Percentiles rank a stretch among this genome's conserved stretches.
phyloP scores from a whole-genome alignment of 352 stramenopile species.

The Phytophthora boehmeriae region DNA sequence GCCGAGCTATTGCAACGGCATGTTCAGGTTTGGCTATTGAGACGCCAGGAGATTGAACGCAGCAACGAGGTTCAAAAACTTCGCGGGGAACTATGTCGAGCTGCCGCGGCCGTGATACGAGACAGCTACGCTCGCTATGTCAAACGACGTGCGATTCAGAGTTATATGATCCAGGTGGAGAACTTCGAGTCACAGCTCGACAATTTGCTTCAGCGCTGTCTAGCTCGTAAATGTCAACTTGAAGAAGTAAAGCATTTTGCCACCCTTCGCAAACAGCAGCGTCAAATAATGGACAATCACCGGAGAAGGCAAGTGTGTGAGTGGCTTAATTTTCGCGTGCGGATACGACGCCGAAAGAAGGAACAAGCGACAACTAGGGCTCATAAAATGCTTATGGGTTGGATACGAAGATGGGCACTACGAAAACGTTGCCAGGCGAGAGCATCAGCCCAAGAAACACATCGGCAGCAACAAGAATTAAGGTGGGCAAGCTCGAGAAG shows the following conservation, averaged over 20 bases:
- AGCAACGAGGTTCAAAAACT: slow-evolving; percentile 16
- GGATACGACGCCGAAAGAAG: slow-evolving; percentile 3
- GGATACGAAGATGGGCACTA: slow-evolving; percentile 17
- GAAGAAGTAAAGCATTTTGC: slow-evolving; percentile 21
- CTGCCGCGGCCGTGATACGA: slow-evolving; percentile 19
- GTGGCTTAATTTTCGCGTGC: slow-evolving; percentile 11
- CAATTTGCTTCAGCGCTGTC: slow-evolving; percentile 9
- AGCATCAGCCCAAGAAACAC: slow-evolving; percentile 2
- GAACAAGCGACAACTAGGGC: slow-evolving; percentile 1
- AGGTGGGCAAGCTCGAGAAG: neutral
- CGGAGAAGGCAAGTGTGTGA: slow-evolving; percentile 3
- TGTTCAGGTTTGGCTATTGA: slow-evolving; percentile 34
- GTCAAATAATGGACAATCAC: slow-evolving; percentile 6
- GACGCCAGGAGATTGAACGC: slow-evolving; percentile 15
- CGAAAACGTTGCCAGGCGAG: slow-evolving; percentile 14
- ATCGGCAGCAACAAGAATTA: slow-evolving; percentile 9
- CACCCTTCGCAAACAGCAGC: slow-evolving; percentile 8
- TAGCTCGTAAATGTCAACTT: slow-evolving; percentile 20
- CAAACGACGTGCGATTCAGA: slow-evolving; percentile 22
- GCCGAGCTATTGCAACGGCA: slow-evolving; percentile 24
- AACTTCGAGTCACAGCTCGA: slow-evolving; percentile 18
- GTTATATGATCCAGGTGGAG: slow-evolving; percentile 18
- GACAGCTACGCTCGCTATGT: slow-evolving; percentile 17
- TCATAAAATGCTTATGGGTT: slow-evolving; percentile 13
- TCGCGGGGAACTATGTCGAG: slow-evolving; percentile 13